Base-by-base conservation (phyloP, 116 monocot genomes). In the Trichopus zeylanicus region DNA sequence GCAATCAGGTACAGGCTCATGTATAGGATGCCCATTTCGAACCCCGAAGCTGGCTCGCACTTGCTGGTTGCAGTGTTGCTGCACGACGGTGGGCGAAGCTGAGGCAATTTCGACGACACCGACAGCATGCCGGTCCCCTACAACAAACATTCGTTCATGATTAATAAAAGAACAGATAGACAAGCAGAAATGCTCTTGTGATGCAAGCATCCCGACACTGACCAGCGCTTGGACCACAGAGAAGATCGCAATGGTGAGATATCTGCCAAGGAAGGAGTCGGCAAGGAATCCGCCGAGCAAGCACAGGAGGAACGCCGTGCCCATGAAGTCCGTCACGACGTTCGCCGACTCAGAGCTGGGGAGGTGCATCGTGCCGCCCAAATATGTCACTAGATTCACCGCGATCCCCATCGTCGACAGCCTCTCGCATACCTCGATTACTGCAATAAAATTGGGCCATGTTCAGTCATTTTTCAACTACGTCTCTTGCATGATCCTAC, bases 271-370 rank as follows among this genome's bases (percentile, higher is more conserved):
- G 70, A 74, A 75, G 16, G 80, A 53, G 32, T 80, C 80, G n/a
- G 80, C 74, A 5, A 80, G 31, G 68, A 80, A 75, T 10, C 80
- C 80, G 1, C 80, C 80, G 53, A 80, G 67, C 59, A 80, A 53
- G 70, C 67, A 67, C 21, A 80, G 71, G 20, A 80, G 48, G 60
- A 71, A 80, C 16, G 75, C 67, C 0, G 75, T 71, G 46, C 80
- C 80, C 71, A 80, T 63, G 80, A 80, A 80, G 34, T 80, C 67
- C 3, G 80, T 71, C 7, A 80, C 80, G 47, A 59, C 31, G 70
- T 80, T 80, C 18, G 80, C 74, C 2, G 80, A 70, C 62, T 62
- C 67, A 12, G 80, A 66, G 30, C 63, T 70, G 5, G 70, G 35
- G 5, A 75, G 28, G 26, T 80, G 80, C 80, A 80, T 80, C 15